phyloP scores from a whole-genome alignment of 2,329 filamentous ascomycete genomes.

The Furcasterigmium sp. region DNA sequence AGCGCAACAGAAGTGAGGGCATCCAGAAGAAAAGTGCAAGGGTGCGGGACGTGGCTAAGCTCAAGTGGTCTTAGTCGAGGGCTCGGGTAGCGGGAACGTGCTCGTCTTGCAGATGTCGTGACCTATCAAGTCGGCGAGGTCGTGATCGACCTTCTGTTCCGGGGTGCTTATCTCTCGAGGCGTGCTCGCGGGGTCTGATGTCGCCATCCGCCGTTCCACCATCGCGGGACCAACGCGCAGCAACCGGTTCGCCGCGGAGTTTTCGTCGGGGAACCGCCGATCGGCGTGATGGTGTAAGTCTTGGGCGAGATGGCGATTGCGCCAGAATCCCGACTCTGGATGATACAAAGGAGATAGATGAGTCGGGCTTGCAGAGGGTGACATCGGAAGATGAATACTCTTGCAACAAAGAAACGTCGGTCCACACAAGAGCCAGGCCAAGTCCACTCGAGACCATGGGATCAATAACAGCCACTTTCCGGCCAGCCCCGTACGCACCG shows the following conservation, averaged over 20 bases:
- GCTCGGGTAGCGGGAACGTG: neutral
- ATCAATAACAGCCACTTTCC: neutral
- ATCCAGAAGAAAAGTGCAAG: too few species aligned
- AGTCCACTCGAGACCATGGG: neutral
- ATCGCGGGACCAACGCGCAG: neutral
- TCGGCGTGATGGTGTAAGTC: neutral
- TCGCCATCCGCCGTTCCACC: neutral
- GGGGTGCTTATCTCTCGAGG: too few species aligned
- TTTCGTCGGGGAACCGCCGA: neutral
- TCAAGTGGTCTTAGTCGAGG: neutral
- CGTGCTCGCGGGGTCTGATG: neutral
- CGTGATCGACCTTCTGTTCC: neutral
- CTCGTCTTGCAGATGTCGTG: neutral
- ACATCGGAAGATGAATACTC: neutral
- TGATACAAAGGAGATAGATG: neutral
- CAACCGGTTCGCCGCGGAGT: neutral
- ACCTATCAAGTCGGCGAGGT: neutral
- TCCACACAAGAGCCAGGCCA: too few species aligned
- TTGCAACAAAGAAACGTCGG: too few species aligned
- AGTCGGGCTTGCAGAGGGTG: neutral
- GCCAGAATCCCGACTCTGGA: neutral
- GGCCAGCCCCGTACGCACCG: conserved; percentile 2
- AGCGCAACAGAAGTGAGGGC: too few species aligned
- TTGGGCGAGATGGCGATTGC: neutral
- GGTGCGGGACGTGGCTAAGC: neutral